phyloP scores from a whole-genome alignment of 805 yeast genomes.

The Dipodascus geniculatus region DNA sequence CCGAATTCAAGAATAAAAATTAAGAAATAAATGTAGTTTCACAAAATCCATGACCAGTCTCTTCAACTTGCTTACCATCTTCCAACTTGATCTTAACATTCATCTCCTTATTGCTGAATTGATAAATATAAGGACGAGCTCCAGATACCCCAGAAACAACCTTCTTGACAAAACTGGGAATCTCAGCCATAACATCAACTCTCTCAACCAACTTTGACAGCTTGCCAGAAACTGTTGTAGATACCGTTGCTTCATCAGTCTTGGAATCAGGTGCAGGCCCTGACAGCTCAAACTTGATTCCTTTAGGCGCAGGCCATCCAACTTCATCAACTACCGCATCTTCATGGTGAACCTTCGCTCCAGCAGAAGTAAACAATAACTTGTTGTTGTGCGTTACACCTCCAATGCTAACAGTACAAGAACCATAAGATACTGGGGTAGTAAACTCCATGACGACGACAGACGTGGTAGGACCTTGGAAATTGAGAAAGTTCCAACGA shows the following conservation, averaged over 20 bases:
- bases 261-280: constrained; percentile 38
- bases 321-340: constrained; percentile 52
- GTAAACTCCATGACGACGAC: constrained; percentile 91
- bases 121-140: constrained; percentile 93
- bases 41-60: constrained; percentile 55
- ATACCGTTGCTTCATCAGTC: constrained; percentile 33
- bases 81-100: constrained; percentile 27
- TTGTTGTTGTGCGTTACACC: constrained; percentile 55
- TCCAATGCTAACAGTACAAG: constrained; percentile 70
- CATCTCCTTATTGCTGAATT: constrained; percentile 58
- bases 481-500: constrained; percentile 87
- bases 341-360: constrained; percentile 55
- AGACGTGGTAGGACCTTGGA: constrained; percentile 62
- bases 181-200: constrained; percentile 95
- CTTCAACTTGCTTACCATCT: constrained; percentile 33
- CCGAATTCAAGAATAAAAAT: background rate
- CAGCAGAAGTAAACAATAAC: constrained; percentile 50
- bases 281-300: constrained; percentile 45
- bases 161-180: constrained; percentile 86
- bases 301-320: constrained; percentile 83
- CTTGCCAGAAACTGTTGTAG: constrained; percentile 39
- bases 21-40: constrained; percentile 70
- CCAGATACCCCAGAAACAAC: constrained; percentile 93
- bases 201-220: constrained; percentile 63
- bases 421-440: constrained; percentile 83